Evolutionary conservation across 1,139 yeast genomes (phyloP), one percentile per base, ranked within the genome.

Genomic region (Protomyces inouyei): DNA sequence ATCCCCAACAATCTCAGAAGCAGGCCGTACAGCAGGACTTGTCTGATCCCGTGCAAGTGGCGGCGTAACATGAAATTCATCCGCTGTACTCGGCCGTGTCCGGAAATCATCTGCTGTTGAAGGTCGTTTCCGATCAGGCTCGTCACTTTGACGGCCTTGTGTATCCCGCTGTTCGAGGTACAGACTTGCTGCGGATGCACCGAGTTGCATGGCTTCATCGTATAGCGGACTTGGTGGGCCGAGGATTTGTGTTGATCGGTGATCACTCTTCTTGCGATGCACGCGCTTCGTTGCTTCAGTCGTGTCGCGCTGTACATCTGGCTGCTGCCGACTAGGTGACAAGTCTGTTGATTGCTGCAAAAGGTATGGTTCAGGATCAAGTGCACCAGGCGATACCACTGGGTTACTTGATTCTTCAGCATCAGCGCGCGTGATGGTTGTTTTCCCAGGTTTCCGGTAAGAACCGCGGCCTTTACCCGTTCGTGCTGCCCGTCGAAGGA

Each of bases 391-490:
- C 35, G 37, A 32, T 46, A 46, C 23, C 16, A 28, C 37, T 3
- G 37, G 23, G 3, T 51, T 35, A 9, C 52, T 23, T 21, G 52
- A 4, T n/a, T 21, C 52, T 12, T 14, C 14, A 14, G 28, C 18
- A 4, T 46, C 28, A 12, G 28, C 14, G 16, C 18, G 28, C 5
- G 52, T 14, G 5, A 10, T 14, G 12, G 35, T 51, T 14, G 14
- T 4, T 2, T n/a, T 21, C 28, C 36, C 32, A 23, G 54, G 54
- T 21, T 59, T 59, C 6, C 63, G 43, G 21, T 59, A 59, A 4
- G 63, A 59, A 12, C 63, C 63, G 4, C 52, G 53, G 5, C 52
- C 63, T 36, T 59, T 59, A 6, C 63, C 63, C 5, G 63, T 59
- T 35, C 63, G 32, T 8, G 63, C 63, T 5, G 63, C 63, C 14